Base-by-base conservation (phyloP, 495 filamentous ascomycete species). In the Aspergillus hancockii region DNA sequence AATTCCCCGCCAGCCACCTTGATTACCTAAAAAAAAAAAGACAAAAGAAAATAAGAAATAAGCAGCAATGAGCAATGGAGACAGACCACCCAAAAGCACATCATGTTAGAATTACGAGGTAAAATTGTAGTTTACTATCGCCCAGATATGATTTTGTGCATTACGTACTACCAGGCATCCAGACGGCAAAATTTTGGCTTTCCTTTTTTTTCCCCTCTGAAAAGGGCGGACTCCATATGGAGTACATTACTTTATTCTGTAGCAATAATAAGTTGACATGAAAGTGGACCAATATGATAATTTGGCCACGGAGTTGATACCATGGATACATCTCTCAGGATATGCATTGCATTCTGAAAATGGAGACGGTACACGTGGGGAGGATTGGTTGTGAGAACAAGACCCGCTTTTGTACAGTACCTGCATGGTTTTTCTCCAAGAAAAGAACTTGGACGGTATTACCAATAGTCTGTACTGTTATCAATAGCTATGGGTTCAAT, bases 1-100 rank as follows among this genome's bases (percentile, higher is more conserved):
- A 21, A 2, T 55, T 18, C 43, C 54, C 54, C 43, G 54, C 43
- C 43, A 57, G 38, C 10, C 14, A 16, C n/a, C 38, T 41, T n/a
- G 3, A 41, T 41, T 41, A 3, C n/a, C 38, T 3, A 3, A 41
- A 41, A 41, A 36, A 32, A 36, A 36, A 36, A 10, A 10, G 13
- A 36, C 9, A 36, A 36, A 5, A 36, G 34, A 36, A 9, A n/a
- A 41, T 16, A n/a, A 41, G 13, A 38, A 38, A 38, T 38, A 38
- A 38, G 14, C 9, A 38, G 10, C n/a, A n/a, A n/a, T n/a, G n/a
- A n/a, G n/a, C n/a, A n/a, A n/a, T n/a, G n/a, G n/a, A 28, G 25
- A 7, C 25, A 7, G 25, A 28, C 25, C 25, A 28, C 7, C 25
- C 7, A 7, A 7, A 28, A 28, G 25, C 25, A 28, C 7, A 28